Evolutionary conservation across 441 rosid genomes (phyloP), one percentile per base, ranked within the genome.

Genomic region (Isatis lusitanica): DNA sequence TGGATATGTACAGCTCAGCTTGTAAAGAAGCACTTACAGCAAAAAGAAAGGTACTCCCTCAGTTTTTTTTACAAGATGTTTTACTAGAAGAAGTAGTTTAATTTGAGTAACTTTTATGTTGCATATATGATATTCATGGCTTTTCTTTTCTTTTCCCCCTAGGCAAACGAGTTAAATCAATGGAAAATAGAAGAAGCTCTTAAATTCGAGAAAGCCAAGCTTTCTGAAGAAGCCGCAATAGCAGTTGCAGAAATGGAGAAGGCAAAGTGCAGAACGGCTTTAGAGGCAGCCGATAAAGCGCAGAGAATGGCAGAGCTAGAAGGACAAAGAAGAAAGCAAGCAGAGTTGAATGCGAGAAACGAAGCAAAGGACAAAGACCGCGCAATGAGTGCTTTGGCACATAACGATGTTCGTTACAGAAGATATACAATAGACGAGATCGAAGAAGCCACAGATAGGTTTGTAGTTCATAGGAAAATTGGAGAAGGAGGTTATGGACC

Each of bases 401-500:
- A 83, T 4, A 78, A 83, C 51, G 94, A 87, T 66, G 52, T 67
- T 21, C 84, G 97, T 12, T 88, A 90, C 58, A 81, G 92, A 75
- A 90, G 70, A 79, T 90, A 90, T 68, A 48, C 78, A 17, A 85
- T 90, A 12, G 85, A 84, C 39, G 92, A 90, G 78, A 87, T 90
- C 2, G 91, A 90, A 82, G 86, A 68, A 66, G 94, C 97, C 50
- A 88, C 94, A 11, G 83, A 81, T 5, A 81, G 51, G 4, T 90
- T 90, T 65, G 42, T 83, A 1, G 67, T 60, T 6, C 46, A 79
- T 9, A 81, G 75, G 39, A 90, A 87, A 80, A 87, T 90, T 58
- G 97, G 97, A 9, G 94, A 88, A 82, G 97, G 97, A 1, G 97
- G 97, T 36, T 88, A 90, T 67, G 96, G 96, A 78, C 96, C 92